A percentile compares a stretch with the other conserved stretches of the same genome.
Evolutionary conservation across 2,329 filamentous ascomycete genomes (phyloP).

Genomic region (Spiromastix sp.): DNA sequence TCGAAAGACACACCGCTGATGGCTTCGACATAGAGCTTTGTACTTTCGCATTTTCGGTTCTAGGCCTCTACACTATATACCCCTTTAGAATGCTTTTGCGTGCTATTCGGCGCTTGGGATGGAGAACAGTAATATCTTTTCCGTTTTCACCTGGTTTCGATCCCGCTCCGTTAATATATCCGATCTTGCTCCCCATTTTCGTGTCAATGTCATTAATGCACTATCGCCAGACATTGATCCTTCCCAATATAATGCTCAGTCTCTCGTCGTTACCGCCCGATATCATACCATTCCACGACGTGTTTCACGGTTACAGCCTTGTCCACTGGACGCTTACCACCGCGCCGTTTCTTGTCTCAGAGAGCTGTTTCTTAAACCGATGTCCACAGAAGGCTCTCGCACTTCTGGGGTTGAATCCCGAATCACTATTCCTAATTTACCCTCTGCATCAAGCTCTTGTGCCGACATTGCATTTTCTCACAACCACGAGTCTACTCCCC

Average conservation of each 20-base stretch:
- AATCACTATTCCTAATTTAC: conserved; percentile 58
- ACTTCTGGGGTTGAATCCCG: conserved; percentile 38
- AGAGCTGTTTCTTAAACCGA: conserved; percentile 28
- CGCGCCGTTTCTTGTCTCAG: conserved; percentile 51
- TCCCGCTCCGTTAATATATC: conserved; percentile 83
- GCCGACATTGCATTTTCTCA: conserved; percentile 64
- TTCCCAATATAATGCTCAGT: conserved; percentile 74
- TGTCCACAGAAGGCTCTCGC: conserved; percentile 24
- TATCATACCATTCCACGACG: conserved; percentile 56
- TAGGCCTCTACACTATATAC: conserved; percentile 37
- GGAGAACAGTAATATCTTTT: conserved; percentile 36
- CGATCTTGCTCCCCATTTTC: conserved; percentile 62
- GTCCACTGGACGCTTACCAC: conserved; percentile 73
- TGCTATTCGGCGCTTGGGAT: conserved; percentile 17
- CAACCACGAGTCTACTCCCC: conserved; percentile 76
- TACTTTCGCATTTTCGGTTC: conserved; percentile 21
- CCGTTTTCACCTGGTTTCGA: conserved; percentile 71
- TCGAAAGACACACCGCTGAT: conserved; percentile 4
- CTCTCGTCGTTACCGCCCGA: conserved; percentile 65
- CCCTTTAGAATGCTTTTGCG: conserved; percentile 44
- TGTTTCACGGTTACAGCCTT: conserved; percentile 48
- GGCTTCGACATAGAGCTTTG: conserved; percentile 22
- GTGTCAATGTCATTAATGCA: conserved; percentile 64
- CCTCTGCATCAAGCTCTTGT: conserved; percentile 74
- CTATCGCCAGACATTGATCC: conserved; percentile 49